Evolutionary conservation across 495 filamentous ascomycete species (phyloP).

Genomic region (Aspergillus funiculosus): DNA sequence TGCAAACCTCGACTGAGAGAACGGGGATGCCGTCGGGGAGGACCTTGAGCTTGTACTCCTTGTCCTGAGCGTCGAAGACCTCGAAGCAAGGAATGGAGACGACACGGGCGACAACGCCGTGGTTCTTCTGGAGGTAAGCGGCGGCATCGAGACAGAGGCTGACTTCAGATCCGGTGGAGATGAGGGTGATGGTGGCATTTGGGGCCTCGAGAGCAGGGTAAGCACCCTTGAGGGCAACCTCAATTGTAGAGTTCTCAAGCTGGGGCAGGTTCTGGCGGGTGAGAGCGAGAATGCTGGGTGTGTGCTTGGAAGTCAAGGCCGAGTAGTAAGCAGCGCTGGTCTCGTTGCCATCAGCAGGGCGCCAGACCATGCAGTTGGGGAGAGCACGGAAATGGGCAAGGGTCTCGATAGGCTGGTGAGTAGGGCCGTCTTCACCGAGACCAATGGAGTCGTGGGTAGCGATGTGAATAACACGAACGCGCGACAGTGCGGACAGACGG

Average conservation of each 20-base stretch:
- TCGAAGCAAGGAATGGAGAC: slow-evolving; percentile 97
- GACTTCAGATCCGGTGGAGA: slow-evolving; percentile 95
- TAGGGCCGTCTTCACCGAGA: slow-evolving; percentile 97
- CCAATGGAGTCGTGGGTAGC: slow-evolving; percentile 99
- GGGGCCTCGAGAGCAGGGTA: slow-evolving; percentile 84
- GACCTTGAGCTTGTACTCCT: slow-evolving; percentile 87
- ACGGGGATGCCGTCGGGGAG: slow-evolving; percentile 93
- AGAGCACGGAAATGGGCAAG: slow-evolving; percentile 98
- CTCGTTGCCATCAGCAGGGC: slow-evolving; percentile 98
- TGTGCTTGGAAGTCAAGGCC: slow-evolving; percentile 83
- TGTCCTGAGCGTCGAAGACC: slow-evolving; percentile 90
- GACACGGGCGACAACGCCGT: slow-evolving; percentile 82
- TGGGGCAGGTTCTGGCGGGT: slow-evolving; percentile 99
- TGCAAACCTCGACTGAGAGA: slow-evolving; percentile 90
- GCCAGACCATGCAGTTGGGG: slow-evolving; percentile 99
- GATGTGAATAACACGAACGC: slow-evolving; percentile 88
- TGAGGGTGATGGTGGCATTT: slow-evolving; percentile 79
- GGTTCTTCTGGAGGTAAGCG: slow-evolving; percentile 82
- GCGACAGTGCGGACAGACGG: slow-evolving; percentile 87
- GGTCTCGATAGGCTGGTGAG: slow-evolving; percentile 99
- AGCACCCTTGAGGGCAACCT: slow-evolving; percentile 84
- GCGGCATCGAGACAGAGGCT: slow-evolving; percentile 87
- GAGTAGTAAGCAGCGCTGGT: slow-evolving; percentile 96
- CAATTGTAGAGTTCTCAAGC: slow-evolving; percentile 85
- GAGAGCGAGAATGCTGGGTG: slow-evolving; percentile 86